Conservation (phyloP, 768 basidiomycete species). For the Pluteus cervinus region DNA sequence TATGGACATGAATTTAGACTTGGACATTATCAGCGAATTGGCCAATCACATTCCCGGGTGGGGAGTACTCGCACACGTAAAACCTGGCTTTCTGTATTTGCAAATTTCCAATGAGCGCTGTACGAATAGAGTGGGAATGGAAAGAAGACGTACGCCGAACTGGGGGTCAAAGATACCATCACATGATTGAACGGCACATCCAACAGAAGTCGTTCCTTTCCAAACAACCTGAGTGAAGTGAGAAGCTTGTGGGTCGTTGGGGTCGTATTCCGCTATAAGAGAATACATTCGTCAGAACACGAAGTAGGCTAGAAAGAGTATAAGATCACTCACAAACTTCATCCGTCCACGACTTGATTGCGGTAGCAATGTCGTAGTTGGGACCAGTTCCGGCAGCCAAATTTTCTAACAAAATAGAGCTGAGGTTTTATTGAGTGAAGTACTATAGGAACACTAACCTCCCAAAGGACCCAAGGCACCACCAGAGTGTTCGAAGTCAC, state of each 20-base stretch:
- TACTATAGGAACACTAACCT: constrained; percentile 30
- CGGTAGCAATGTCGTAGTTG: constrained; percentile 39
- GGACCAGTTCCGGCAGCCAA: constrained; percentile 66
- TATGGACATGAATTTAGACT: not conserved
- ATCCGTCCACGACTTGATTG: constrained; percentile 56
- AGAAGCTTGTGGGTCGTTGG: constrained; percentile 49
- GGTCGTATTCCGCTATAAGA: constrained; percentile 46
- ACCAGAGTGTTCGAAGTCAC: constrained; percentile 64
- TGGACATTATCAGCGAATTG: constrained; percentile 45
- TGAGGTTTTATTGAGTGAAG: not conserved
- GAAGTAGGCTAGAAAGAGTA: not conserved
- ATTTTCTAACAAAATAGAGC: constrained; percentile 45
- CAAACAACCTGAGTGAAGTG: constrained; percentile 79
- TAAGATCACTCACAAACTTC: constrained; percentile 50
- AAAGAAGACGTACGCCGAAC: constrained; percentile 41
- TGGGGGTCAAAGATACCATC: constrained; percentile 50
- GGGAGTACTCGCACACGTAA: constrained; percentile 66
- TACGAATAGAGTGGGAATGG: constrained; percentile 2
- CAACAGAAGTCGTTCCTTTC: constrained; percentile 59
- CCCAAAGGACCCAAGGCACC: constrained; percentile 60
- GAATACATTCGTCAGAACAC: not conserved
- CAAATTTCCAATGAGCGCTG: constrained; percentile 2
- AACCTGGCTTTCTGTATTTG: constrained; percentile 43
- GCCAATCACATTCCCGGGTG: constrained; percentile 59
- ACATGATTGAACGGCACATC: constrained; percentile 55